A percentile compares a stretch with the other conserved stretches of the same genome.
Evolutionary conservation across 768 basidiomycete species (phyloP).

Genomic region (Paxillus rubicundulus): DNA sequence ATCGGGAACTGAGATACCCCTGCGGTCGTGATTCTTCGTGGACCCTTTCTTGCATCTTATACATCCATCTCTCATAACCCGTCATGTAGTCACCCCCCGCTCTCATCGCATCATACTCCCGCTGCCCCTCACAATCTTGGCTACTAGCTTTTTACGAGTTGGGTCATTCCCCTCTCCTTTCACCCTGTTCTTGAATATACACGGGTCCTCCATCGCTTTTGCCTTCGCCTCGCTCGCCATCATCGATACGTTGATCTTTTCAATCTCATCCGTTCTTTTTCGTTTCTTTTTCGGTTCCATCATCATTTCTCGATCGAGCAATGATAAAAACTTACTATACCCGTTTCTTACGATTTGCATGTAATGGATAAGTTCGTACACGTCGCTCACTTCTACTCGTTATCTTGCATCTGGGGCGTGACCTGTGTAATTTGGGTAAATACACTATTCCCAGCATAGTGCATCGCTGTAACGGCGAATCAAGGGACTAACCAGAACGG

Average conservation of each 20-base stretch:
- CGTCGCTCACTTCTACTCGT: not conserved
- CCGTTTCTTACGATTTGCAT: slow-evolving; percentile 17
- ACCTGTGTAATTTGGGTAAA: no score
- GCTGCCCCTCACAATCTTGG: slow-evolving; percentile 20
- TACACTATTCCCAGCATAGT: no score
- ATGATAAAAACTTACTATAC: slow-evolving; percentile 14
- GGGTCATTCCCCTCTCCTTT: not conserved
- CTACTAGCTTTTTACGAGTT: slow-evolving; percentile 10
- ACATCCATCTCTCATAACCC: slow-evolving; percentile 20
- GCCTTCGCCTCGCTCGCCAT: slow-evolving; percentile 1
- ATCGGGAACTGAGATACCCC: slow-evolving; percentile 2
- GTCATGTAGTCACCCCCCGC: slow-evolving; percentile 22
- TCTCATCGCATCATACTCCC: slow-evolving; percentile 25
- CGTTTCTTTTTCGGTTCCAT: not conserved
- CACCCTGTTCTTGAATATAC: slow-evolving; percentile 5
- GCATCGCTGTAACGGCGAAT: not conserved
- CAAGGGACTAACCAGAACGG: not conserved
- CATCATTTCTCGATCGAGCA: not conserved
- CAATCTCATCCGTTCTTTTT: not conserved
- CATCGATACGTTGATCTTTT: slow-evolving; percentile 3
- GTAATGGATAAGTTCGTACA: slow-evolving; percentile 15
- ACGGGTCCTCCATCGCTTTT: slow-evolving; percentile 3
- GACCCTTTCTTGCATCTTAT: slow-evolving; percentile 15
- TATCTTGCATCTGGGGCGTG: no score
- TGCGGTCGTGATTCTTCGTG: slow-evolving; percentile 1